Conservation (phyloP, 305 asterid species). For the Solanum hybrid region DNA sequence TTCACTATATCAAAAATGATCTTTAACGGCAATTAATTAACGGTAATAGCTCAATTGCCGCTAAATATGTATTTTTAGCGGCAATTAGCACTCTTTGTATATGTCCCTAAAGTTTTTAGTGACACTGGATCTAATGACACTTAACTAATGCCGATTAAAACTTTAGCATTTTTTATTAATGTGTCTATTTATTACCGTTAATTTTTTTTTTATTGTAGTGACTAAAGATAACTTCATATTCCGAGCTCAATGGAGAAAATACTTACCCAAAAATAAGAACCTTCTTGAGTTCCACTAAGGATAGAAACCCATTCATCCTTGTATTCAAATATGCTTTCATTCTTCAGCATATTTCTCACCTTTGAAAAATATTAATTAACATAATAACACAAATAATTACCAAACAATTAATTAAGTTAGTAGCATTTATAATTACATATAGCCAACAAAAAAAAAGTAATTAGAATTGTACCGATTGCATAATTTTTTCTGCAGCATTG, state of each 20-base stretch:
- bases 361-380: background rate
- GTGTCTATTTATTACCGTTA: too few species aligned
- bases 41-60: too few species aligned
- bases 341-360: background rate
- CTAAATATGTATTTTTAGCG: too few species aligned
- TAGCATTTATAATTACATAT: background rate
- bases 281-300: background rate
- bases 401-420: background rate
- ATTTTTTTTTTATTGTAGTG: too few species aligned
- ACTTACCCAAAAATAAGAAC: background rate
- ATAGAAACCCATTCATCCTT: background rate
- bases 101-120: too few species aligned
- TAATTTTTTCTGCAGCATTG: slow-evolving; percentile 56
- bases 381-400: background rate
- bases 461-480: slow-evolving; percentile 45
- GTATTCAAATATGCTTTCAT: background rate
- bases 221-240: background rate
- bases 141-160: too few species aligned
- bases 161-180: too few species aligned
- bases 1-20: too few species aligned
- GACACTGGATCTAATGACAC: too few species aligned
- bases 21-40: too few species aligned
- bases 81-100: too few species aligned
- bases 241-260: background rate
- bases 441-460: background rate